phyloP scores from a whole-genome alignment of 306 rosid species.

The Pueraria montana region DNA sequence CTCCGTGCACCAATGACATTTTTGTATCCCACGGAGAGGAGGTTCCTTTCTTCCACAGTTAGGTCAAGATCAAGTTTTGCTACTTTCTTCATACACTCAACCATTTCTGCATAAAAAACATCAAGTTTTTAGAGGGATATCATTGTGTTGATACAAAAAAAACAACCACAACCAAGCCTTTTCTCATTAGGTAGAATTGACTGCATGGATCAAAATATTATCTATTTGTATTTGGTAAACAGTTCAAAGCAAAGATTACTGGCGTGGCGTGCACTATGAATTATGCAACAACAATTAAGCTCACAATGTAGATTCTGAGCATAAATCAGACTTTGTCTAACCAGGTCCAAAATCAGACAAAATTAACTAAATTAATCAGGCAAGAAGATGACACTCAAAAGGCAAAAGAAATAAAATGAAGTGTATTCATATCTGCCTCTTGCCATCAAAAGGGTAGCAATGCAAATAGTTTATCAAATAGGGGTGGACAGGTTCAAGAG shows the following conservation, averaged over 20 bases:
- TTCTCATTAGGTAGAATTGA: background rate
- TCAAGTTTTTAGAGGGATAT: slow-evolving; percentile 28
- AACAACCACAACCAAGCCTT: background rate
- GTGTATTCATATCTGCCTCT: background rate
- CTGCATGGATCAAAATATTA: background rate
- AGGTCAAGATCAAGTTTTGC: slow-evolving; percentile 94
- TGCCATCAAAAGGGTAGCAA: background rate
- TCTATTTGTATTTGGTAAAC: background rate
- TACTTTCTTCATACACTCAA: slow-evolving; percentile 89
- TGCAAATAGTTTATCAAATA: background rate
- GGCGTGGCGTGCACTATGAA: background rate
- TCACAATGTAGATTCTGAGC: background rate
- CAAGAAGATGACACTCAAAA: background rate
- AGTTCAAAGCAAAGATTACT: slow-evolving; percentile 14
- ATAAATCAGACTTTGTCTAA: background rate
- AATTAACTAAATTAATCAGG: background rate
- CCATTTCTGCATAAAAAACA: slow-evolving; percentile 82
- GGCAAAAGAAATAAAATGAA: background rate
- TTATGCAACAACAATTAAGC: background rate
- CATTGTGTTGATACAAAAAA: background rate
- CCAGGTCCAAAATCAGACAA: slow-evolving; percentile 17
- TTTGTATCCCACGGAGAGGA: slow-evolving; percentile 97
- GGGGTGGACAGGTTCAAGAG: slow-evolving; percentile 8
- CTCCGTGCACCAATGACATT: slow-evolving; percentile 96
- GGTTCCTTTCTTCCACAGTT: slow-evolving; percentile 98